phyloP scores from a whole-genome alignment of 2,329 filamentous ascomycete genomes.

The Sclerotinia spermophila region DNA sequence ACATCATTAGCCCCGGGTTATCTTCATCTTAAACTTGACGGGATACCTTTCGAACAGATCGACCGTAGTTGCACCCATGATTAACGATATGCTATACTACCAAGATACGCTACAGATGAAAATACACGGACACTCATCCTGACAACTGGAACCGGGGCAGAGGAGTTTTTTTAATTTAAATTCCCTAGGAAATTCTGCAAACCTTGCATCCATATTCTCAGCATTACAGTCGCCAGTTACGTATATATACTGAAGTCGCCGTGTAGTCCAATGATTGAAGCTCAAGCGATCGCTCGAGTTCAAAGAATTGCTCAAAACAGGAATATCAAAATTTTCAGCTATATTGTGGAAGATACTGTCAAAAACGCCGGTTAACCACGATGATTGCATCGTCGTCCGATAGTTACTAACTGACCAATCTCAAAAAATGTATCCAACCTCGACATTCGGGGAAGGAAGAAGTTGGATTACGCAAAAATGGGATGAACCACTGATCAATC shows the following conservation, averaged over 20 bases:
- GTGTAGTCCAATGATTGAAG: constrained; percentile 36
- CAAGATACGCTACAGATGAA: constrained; percentile 38
- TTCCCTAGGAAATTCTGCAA: not conserved
- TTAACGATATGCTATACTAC: constrained; percentile 40
- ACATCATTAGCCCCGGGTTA: constrained; percentile 30
- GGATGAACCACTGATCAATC: not conserved
- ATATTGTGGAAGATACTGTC: constrained; percentile 33
- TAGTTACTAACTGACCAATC: constrained; percentile 4
- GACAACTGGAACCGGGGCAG: constrained; percentile 36
- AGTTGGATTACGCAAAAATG: constrained; percentile 12
- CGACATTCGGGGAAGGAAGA: constrained; percentile 25
- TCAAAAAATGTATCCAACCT: constrained; percentile 20
- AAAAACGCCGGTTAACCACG: constrained; percentile 25
- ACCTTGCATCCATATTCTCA: constrained; percentile 15
- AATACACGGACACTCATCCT: constrained; percentile 43
- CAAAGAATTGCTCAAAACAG: constrained; percentile 31
- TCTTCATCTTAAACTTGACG: constrained; percentile 35
- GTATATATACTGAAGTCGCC: constrained; percentile 35
- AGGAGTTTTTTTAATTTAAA: constrained; percentile 32
- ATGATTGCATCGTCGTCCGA: not conserved
- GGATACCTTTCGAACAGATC: constrained; percentile 40
- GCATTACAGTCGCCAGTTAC: constrained; percentile 29
- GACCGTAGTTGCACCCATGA: constrained; percentile 43
- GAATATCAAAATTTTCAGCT: constrained; percentile 30
- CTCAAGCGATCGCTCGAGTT: constrained; percentile 31